Conservation (phyloP, 2,329 filamentous ascomycete species). For the Cladosporium sphaerospermum region DNA sequence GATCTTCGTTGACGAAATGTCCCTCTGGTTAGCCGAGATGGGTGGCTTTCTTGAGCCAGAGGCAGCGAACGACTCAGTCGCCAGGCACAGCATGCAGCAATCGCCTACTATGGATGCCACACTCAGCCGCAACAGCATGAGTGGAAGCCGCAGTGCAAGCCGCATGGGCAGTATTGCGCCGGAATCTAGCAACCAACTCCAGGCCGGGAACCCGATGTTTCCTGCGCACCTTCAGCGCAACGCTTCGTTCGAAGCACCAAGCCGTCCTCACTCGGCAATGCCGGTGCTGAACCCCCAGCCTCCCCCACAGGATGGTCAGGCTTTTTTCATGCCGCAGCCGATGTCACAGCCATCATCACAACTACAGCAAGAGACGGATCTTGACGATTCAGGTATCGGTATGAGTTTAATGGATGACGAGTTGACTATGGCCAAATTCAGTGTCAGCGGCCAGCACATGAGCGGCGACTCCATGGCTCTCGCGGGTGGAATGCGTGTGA, state of each 20-base stretch:
- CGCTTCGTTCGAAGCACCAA: slow-evolving; percentile 1
- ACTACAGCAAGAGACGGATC: slow-evolving; percentile 25
- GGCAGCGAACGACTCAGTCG: background rate
- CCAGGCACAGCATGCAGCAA: slow-evolving; percentile 2
- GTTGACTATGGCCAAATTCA: slow-evolving; percentile 12
- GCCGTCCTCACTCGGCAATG: slow-evolving; percentile 1
- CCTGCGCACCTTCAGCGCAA: slow-evolving; percentile 6
- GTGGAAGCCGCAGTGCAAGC: slow-evolving; percentile 24
- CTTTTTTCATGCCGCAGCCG: slow-evolving; percentile 17
- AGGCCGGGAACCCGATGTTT: slow-evolving; percentile 15
- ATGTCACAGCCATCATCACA: slow-evolving; percentile 12
- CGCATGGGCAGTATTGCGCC: slow-evolving; percentile 29
- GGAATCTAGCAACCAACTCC: slow-evolving; percentile 16
- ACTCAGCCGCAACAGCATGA: slow-evolving; percentile 17
- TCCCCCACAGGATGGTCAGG: slow-evolving; percentile 1
- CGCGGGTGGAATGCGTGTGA: slow-evolving; percentile 4
- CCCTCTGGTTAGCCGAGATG: slow-evolving; percentile 79
- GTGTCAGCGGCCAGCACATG: slow-evolving; percentile 4
- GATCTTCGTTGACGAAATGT: slow-evolving; percentile 93
- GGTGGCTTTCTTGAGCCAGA: slow-evolving; percentile 70
- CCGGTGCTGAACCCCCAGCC: slow-evolving; percentile 8
- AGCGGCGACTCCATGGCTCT: slow-evolving; percentile 6
- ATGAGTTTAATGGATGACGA: slow-evolving; percentile 33
- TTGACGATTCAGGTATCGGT: slow-evolving; percentile 35
- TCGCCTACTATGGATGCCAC: slow-evolving; percentile 18